phyloP scores from a whole-genome alignment of 1,284 basidiomycete species.

The Blastosporella zonata region DNA sequence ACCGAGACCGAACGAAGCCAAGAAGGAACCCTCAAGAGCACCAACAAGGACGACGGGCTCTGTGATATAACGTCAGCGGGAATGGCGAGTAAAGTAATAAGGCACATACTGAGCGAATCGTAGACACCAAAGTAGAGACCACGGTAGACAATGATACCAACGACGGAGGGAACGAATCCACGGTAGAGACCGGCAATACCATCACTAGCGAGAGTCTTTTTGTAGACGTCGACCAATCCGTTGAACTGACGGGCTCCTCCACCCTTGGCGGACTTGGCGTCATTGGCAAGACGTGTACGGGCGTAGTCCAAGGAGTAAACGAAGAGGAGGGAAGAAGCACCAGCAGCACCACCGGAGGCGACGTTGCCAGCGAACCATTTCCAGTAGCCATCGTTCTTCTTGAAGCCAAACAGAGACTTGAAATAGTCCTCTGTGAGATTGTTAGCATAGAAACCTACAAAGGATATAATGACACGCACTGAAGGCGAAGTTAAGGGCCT shows the following conservation, averaged over 20 bases:
- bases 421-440: constrained; percentile 83
- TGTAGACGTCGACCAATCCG: constrained; percentile 92
- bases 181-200: constrained; percentile 92
- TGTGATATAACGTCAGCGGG: constrained; percentile 28
- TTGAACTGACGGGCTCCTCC: constrained; percentile 95
- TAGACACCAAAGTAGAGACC: constrained; percentile 96
- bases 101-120: constrained; percentile 80
- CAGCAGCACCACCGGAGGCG: constrained; percentile 95
- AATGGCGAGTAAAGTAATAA: not conserved
- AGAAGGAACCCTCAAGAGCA: constrained; percentile 84
- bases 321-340: constrained; percentile 94
- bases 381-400: constrained; percentile 87
- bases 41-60: constrained; percentile 92
- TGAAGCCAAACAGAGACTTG: constrained; percentile 92
- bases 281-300: constrained; percentile 96
- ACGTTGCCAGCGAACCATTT: constrained; percentile 91
- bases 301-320: constrained; percentile 98
- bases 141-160: constrained; percentile 95
- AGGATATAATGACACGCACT: constrained; percentile 48
- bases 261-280: constrained; percentile 89
- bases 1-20: constrained; percentile 87
- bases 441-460: constrained; percentile 11
- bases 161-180: constrained; percentile 93
- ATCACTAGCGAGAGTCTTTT: constrained; percentile 87
- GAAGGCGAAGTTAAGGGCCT: constrained; percentile 95